Base-by-base conservation (phyloP, 2,329 filamentous ascomycete species). In the Colletotrichum costaricense region DNA sequence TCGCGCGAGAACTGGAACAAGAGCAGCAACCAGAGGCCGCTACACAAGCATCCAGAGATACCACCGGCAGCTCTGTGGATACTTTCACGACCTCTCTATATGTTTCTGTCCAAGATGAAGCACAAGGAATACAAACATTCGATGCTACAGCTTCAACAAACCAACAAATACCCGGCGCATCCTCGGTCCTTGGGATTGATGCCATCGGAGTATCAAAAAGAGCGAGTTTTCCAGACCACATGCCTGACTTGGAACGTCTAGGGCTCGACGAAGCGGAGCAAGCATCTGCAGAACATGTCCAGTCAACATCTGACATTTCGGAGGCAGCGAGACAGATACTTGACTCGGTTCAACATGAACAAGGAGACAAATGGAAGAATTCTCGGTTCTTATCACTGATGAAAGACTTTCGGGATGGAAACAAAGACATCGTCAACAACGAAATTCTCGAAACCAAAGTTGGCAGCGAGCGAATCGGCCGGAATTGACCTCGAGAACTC, bases 321-420 rank as follows among this genome's bases (percentile, higher is more conserved):
- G 83, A 85, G 69, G 84, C 84, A 0, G 84, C 84, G 7, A 81
- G 84, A 72, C 80, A 83, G 26, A 81, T 86, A 1, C 79, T 86
- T 46, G 82, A 85, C 59, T 82, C 82, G 2, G 84, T 86, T 28
- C 79, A 84, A 75, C 84, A 86, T 65, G 84, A 86, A 73, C 78
- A 80, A 57, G 84, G 84, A 55, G 84, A 86, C 9, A 86, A 86
- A 75, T 86, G 84, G 84, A 84, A 85, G 74, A 85, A 86, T 57
- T 86, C 84, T 0, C 78, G 81, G n/a, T 86, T 86, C 55, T 77
- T 86, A 8, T 82, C 82, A 0, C 79, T 86, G 4, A 86, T 86
- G 84, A 82, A 83, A 22, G 84, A 86, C 67, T 86, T 86, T 58
- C 80, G 83, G 9, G 84, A 86, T 60, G 84, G 85, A 1, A 81